Percentiles rank a stretch among this genome's conserved stretches.
phyloP scores from a whole-genome alignment of 2,329 filamentous ascomycete species.

The Aspergillus sergii region DNA sequence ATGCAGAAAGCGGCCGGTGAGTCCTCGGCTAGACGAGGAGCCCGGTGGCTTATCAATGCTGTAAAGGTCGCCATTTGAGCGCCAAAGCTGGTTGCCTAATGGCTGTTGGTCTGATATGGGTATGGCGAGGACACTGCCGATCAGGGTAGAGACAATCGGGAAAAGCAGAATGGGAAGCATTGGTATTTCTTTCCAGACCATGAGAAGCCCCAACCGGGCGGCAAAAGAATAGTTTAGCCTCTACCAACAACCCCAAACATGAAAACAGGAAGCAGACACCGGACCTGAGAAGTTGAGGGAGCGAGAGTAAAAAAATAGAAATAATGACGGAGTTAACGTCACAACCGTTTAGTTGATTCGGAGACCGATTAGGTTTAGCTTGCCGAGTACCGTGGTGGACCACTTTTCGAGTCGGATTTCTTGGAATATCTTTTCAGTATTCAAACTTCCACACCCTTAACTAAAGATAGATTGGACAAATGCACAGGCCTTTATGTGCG shows the following conservation, averaged over 20 bases:
- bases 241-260: background rate
- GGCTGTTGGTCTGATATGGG: slow-evolving; percentile 23
- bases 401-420: background rate
- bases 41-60: background rate
- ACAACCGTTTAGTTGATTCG: background rate
- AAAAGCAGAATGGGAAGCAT: slow-evolving; percentile 23
- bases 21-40: slow-evolving; percentile 14
- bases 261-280: background rate
- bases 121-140: slow-evolving; percentile 19
- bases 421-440: background rate
- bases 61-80: slow-evolving; percentile 8
- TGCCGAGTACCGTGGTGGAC: background rate
- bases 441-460: background rate
- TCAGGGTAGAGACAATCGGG: slow-evolving; percentile 14
- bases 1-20: slow-evolving; percentile 40
- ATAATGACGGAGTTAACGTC: background rate
- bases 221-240: background rate
- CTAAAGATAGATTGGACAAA: background rate
- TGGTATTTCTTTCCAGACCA: slow-evolving; percentile 10
- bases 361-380: slow-evolving; percentile 1
- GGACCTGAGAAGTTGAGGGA: background rate
- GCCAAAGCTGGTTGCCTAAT: slow-evolving; percentile 10
- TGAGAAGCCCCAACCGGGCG: slow-evolving; percentile 14
- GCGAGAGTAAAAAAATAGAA: background rate
- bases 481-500: background rate